Base-by-base conservation (phyloP, 2,329 filamentous ascomycete genomes). In the Ophiostoma novo-ulmi region DNA sequence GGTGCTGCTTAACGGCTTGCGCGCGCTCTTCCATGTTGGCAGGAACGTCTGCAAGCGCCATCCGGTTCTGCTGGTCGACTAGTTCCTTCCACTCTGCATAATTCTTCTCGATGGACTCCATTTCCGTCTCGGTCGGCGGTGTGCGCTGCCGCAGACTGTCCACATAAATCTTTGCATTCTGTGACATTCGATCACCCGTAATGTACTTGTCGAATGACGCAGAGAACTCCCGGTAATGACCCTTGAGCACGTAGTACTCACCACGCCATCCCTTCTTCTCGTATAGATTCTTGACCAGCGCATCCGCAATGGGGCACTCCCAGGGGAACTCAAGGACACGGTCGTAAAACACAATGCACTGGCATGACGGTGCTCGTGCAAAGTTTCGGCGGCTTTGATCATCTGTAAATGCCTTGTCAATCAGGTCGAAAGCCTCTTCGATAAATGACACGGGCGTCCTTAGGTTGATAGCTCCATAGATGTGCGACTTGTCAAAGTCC, bases 201-300 rank as follows among this genome's bases (percentile, higher is more conserved):
- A 86, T 84, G 72, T 85, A 83, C 71, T 82, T 82, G 72, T 82
- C 81, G 73, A 85, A 87, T 0, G 83, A 84, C 36, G 80, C 79
- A 20, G 83, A 84, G 72, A 87, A 87, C 73, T 87, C 85, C 66
- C 81, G 80, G 75, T 84, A 87, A 69, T 85, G 83, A 0, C 85
- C 85, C 74, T 86, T 86, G 44, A 87, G 79, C 8, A 87, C 78
- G 74, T 87, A 87, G 71, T 80, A 83, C 58, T 82, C 81, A 1
- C 85, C 85, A 0, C 74, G 72, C 85, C 85, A 87, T 31, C 81
- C 82, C 73, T 81, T 80, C 20, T 76, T 75, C 13, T 70, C 41
- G 68, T 78, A 81, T 69, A 87, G 79, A 72, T 84, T 85, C 55
- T 80, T 76, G 26, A 81, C 76, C 2, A 87, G 74, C 0, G 80